A percentile compares a stretch with the other conserved stretches of the same genome.
phyloP scores from a whole-genome alignment of 768 basidiomycete genomes.

The Kwoniella sp. region DNA sequence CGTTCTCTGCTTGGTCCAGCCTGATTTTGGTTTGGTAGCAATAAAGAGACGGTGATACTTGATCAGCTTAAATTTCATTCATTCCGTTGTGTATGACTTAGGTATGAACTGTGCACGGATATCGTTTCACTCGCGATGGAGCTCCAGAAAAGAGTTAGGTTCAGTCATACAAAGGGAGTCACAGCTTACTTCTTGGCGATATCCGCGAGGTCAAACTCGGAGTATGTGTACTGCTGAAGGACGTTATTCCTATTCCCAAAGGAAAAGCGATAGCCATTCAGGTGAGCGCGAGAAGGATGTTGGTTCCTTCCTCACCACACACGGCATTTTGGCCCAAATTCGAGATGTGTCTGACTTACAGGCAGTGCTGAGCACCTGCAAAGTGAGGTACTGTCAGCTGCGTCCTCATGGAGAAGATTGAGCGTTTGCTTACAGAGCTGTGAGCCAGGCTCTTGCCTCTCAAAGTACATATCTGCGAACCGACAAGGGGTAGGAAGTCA shows the following conservation, averaged over 20 bases:
- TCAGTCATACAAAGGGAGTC: neutral
- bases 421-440: slow-evolving; percentile 44
- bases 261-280: neutral
- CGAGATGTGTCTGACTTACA: slow-evolving; percentile 33
- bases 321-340: neutral
- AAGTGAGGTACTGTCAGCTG: neutral
- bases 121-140: too few relatives aligned
- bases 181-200: slow-evolving; percentile 51
- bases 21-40: slow-evolving; percentile 29
- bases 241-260: slow-evolving; percentile 43
- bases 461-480: slow-evolving; percentile 51
- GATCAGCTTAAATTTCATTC: neutral
- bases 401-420: neutral
- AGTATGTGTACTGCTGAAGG: slow-evolving; percentile 51
- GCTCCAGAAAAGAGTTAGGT: too few relatives aligned
- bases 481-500: neutral
- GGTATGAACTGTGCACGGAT: too few relatives aligned
- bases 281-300: neutral
- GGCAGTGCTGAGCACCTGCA: slow-evolving; percentile 49
- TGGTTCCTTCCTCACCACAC: neutral
- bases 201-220: slow-evolving; percentile 54
- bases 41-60: neutral
- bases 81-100: neutral
- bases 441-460: slow-evolving; percentile 47
- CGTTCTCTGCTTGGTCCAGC: slow-evolving; percentile 53